Conservation (phyloP, 345 rosid genomes). For the Hevea brasiliensis region DNA sequence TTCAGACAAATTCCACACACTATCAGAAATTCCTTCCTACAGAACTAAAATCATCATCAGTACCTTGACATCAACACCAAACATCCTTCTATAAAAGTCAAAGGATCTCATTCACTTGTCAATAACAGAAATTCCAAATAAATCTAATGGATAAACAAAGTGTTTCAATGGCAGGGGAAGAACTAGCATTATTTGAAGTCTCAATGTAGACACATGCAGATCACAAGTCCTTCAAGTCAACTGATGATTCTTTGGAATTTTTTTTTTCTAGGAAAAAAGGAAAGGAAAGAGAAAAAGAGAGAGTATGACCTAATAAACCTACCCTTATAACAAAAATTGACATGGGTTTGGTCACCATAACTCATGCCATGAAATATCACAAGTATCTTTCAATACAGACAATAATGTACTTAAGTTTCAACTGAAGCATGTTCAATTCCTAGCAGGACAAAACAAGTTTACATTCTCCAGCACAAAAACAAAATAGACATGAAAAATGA, state of each 20-base stretch:
- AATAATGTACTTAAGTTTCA: neutral
- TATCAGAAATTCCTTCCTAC: too few relatives aligned
- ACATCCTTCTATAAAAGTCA: too few relatives aligned
- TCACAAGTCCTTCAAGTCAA: conserved; percentile 22
- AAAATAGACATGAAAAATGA: neutral
- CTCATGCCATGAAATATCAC: conserved; percentile 11
- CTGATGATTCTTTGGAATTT: neutral
- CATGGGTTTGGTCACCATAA: conserved; percentile 9
- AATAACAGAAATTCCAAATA: neutral
- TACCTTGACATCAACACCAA: too few relatives aligned
- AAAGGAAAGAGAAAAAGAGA: neutral
- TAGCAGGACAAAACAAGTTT: conserved; percentile 20
- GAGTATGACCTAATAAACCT: neutral
- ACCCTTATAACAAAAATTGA: neutral
- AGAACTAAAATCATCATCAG: too few relatives aligned
- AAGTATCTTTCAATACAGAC: conserved; percentile 14
- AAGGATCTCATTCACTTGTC: too few relatives aligned
- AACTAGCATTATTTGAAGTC: conserved; percentile 25
- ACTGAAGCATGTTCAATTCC: conserved; percentile 14
- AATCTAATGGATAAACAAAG: conserved; percentile 2
- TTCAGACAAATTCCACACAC: too few relatives aligned
- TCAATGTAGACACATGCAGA: too few relatives aligned
- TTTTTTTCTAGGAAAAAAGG: neutral
- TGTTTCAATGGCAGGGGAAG: conserved; percentile 29
- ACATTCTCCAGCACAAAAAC: conserved; percentile 1